These are phyloP conservation scores for Elsinoe arachidis DNA, from an alignment of 2,329 filamentous ascomycete species.

Conservation along the genomic window DNA sequence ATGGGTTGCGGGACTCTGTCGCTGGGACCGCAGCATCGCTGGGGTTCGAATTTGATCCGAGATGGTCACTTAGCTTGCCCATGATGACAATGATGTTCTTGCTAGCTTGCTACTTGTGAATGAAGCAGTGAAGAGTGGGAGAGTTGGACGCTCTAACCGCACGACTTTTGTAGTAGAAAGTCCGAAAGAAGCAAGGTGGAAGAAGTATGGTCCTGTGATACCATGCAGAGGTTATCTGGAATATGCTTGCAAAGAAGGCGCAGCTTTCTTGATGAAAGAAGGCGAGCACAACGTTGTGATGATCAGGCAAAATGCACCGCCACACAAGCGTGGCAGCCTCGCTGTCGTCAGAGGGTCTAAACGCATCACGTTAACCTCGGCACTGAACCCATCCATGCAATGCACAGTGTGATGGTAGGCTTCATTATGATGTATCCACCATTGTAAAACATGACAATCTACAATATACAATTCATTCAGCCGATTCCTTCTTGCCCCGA, in stretches of 20 bases:
- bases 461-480: no score
- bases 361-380: no score
- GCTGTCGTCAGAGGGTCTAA: neutral
- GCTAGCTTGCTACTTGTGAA: neutral
- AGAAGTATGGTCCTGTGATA: neutral
- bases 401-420: no score
- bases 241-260: neutral
- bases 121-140: neutral
- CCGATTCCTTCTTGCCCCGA: no score
- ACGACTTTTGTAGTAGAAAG: neutral
- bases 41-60: neutral
- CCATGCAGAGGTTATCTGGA: neutral
- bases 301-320: constrained; percentile 11
- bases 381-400: no score
- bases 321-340: constrained; percentile 1
- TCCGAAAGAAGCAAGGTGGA: neutral
- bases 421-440: no score
- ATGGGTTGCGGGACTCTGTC: neutral
- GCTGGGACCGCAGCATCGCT: constrained; percentile 7
- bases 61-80: neutral
- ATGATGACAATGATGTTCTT: neutral
- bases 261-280: neutral
- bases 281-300: neutral
- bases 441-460: no score
- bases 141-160: neutral